These are phyloP conservation scores for Cutaneotrichosporon sp. DNA, from an alignment of 1,284 basidiomycete species.

Conservation along the genomic window DNA sequence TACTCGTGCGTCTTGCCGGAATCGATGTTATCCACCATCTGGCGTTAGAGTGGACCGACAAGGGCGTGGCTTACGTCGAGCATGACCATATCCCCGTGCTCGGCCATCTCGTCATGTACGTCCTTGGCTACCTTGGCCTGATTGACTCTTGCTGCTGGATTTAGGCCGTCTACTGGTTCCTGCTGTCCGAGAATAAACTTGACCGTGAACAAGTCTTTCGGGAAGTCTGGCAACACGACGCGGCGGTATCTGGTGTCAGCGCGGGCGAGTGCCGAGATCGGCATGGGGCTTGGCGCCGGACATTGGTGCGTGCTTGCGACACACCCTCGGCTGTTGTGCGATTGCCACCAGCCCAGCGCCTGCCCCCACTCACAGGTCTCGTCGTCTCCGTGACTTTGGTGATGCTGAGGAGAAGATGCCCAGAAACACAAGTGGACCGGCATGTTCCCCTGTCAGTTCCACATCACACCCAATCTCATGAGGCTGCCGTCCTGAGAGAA, in stretches of 20 bases:
- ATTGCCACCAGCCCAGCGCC: no score
- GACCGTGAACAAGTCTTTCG: constrained; percentile 39
- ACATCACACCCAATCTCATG: constrained; percentile 47
- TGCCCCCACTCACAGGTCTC: constrained; percentile 38
- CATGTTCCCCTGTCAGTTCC: constrained; percentile 31
- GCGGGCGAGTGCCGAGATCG: background rate
- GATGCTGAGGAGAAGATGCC: constrained; percentile 47
- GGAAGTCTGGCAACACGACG: constrained; percentile 44
- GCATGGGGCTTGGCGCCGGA: background rate
- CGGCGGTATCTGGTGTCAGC: constrained; percentile 31
- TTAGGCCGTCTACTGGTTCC: background rate
- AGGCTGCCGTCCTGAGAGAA: constrained; percentile 43
- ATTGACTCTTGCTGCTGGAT: background rate
- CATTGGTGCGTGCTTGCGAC: background rate
- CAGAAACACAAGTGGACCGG: constrained; percentile 42
- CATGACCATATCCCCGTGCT: constrained; percentile 47
- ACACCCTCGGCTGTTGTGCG: no score
- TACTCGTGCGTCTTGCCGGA: constrained; percentile 49
- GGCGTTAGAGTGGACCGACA: background rate
- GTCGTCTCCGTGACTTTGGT: constrained; percentile 28
- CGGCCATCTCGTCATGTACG: constrained; percentile 35
- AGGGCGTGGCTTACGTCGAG: constrained; percentile 32
- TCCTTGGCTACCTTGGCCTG: constrained; percentile 12
- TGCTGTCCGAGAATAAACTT: constrained; percentile 48
- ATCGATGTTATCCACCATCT: constrained; percentile 49